Evolutionary conservation across 2,329 filamentous ascomycete species (phyloP).

Genomic region (Trichoderma citrinoviride): DNA sequence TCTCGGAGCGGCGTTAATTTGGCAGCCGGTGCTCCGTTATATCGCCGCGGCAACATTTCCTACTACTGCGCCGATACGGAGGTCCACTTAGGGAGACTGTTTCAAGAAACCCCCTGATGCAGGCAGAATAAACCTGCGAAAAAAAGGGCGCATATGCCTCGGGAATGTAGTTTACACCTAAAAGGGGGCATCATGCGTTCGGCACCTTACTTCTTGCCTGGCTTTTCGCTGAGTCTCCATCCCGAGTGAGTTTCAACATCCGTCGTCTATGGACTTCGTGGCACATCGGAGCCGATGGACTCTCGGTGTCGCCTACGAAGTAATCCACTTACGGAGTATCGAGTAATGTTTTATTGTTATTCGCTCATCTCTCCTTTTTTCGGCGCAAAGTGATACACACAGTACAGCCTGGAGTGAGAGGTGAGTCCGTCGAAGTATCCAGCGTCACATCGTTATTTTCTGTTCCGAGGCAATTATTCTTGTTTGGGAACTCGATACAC

Average conservation of each 20-base stretch:
- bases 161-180: no score
- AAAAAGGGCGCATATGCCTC: no score
- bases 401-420: no score
- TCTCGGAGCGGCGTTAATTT: conserved; percentile 9
- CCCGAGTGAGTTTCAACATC: not conserved
- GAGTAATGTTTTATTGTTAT: not conserved
- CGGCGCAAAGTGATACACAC: not conserved
- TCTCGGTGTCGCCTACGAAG: no score
- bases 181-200: no score
- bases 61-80: not conserved
- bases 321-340: no score
- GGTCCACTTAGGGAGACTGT: not conserved
- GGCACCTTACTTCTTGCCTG: no score
- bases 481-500: not conserved
- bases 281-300: not conserved
- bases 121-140: no score
- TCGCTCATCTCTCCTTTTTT: not conserved
- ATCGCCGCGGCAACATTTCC: not conserved
- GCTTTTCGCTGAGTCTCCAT: not conserved
- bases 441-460: not conserved
- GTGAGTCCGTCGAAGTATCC: not conserved
- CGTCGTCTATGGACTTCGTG: not conserved
- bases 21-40: not conserved
- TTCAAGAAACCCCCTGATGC: not conserved
- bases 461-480: not conserved